phyloP scores from a whole-genome alignment of 257 asterid genomes.

The Nicotiana obtusifolia region DNA sequence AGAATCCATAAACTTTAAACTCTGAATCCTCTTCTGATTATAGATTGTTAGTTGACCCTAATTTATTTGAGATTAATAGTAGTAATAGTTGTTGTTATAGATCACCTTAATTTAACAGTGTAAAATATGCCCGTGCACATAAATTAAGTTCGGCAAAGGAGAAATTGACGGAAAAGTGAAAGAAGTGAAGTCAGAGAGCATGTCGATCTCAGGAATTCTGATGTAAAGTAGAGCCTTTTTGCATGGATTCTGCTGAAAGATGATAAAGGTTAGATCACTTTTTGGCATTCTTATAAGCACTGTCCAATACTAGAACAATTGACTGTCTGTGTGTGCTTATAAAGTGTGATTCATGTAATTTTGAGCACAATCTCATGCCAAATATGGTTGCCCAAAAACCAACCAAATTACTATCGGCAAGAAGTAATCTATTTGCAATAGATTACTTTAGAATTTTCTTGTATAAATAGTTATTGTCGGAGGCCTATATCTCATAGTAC shows the following conservation, averaged over 20 bases:
- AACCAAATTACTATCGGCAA: too few relatives aligned
- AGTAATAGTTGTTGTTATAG: too few relatives aligned
- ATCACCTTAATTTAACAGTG: too few relatives aligned
- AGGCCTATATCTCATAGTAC: too few relatives aligned
- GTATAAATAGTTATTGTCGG: too few relatives aligned
- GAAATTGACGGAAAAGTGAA: slow-evolving; percentile 7
- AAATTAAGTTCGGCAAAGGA: background rate
- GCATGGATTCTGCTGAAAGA: slow-evolving; percentile 1
- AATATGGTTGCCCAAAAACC: background rate
- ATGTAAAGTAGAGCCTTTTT: background rate
- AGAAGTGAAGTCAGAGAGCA: background rate
- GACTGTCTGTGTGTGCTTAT: background rate
- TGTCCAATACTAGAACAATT: background rate
- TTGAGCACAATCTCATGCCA: background rate
- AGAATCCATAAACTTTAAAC: too few relatives aligned
- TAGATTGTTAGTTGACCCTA: too few relatives aligned
- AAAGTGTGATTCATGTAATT: background rate
- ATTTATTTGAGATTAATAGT: too few relatives aligned
- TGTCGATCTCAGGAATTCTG: background rate
- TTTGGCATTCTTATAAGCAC: background rate
- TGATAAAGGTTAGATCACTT: background rate
- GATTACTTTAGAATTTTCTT: too few relatives aligned
- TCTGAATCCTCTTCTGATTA: too few relatives aligned
- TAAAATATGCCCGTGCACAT: too few relatives aligned
- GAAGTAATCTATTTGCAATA: too few relatives aligned